These are phyloP conservation scores for Coriolopsis trogii DNA, from an alignment of 1,284 basidiomycete species.

Conservation along the genomic window DNA sequence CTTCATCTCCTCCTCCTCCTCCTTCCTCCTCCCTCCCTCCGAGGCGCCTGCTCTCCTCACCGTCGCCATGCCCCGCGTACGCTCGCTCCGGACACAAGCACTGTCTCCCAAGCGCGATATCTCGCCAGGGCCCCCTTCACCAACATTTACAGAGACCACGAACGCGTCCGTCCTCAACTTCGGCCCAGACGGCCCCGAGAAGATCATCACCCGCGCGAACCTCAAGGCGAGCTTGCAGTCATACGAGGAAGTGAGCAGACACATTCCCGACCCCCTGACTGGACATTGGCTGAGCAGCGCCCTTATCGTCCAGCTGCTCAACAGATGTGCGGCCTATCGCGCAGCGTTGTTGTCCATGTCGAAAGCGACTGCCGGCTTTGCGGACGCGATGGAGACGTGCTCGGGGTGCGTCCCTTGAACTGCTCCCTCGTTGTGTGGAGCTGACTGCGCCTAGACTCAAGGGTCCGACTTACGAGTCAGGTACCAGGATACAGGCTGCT, in stretches of 20 bases:
- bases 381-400: slow-evolving; percentile 83
- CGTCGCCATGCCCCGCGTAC: slow-evolving; percentile 57
- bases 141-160: slow-evolving; percentile 82
- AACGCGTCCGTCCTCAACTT: slow-evolving; percentile 76
- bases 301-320: slow-evolving; percentile 62
- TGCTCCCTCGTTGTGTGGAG: background rate
- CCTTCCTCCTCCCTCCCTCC: slow-evolving; percentile 11
- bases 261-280: background rate
- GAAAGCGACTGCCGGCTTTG: slow-evolving; percentile 84
- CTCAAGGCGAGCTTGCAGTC: slow-evolving; percentile 77
- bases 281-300: slow-evolving; percentile 5
- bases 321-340: slow-evolving; percentile 82
- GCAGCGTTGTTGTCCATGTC: slow-evolving; percentile 84
- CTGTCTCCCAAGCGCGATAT: slow-evolving; percentile 49
- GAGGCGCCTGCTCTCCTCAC: slow-evolving; percentile 6
- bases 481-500: slow-evolving; percentile 80
- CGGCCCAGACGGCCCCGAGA: slow-evolving; percentile 68
- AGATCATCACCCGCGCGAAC: slow-evolving; percentile 83
- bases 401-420: slow-evolving; percentile 64
- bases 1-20: slow-evolving; percentile 8
- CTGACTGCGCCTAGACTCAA: slow-evolving; percentile 57
- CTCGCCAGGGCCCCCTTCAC: slow-evolving; percentile 70
- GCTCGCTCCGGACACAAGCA: slow-evolving; percentile 59
- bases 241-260: slow-evolving; percentile 73
- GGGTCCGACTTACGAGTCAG: slow-evolving; percentile 77